These are phyloP conservation scores for Pilatotrama ljubarskyi DNA, from an alignment of 768 basidiomycete species.

Conservation along the genomic window DNA sequence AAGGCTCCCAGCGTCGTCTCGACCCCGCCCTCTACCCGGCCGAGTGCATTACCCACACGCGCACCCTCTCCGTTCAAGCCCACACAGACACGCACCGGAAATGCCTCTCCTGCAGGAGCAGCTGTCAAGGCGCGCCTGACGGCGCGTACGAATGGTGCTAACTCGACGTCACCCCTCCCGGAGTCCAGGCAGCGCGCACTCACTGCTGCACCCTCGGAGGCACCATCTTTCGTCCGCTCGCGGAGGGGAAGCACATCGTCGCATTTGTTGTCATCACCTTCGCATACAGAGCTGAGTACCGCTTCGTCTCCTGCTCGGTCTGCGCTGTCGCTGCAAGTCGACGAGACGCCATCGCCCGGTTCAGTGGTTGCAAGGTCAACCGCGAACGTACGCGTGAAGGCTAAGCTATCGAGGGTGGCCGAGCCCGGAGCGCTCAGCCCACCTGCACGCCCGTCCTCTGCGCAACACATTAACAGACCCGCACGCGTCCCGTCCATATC, in stretches of 20 bases:
- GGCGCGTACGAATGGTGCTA: conserved; percentile 24
- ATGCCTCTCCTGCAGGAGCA: conserved; percentile 34
- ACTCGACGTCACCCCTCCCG: conserved; percentile 21
- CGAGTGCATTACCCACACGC: conserved; percentile 33
- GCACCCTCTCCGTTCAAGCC: conserved; percentile 44
- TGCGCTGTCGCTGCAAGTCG: conserved; percentile 21
- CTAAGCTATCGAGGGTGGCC: conserved; percentile 57
- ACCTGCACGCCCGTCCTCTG: conserved; percentile 24
- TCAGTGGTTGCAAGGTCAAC: conserved; percentile 12
- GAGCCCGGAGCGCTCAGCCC: conserved; percentile 34
- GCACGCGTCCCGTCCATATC: conserved; percentile 35
- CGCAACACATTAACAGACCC: conserved; percentile 27
- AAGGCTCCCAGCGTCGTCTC: conserved; percentile 29
- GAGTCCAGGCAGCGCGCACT: conserved; percentile 35
- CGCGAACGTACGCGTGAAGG: conserved; percentile 47
- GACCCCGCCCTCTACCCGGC: conserved; percentile 12
- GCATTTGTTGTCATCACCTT: conserved; percentile 16
- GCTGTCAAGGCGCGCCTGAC: conserved; percentile 25
- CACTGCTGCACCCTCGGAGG: conserved; percentile 24
- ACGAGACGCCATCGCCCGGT: conserved; percentile 18
- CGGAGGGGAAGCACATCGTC: conserved; percentile 33
- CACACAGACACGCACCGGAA: conserved; percentile 28
- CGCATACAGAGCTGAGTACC: conserved; percentile 18
- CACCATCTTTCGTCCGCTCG: conserved; percentile 14
- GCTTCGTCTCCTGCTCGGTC: conserved; percentile 21